Evolutionary conservation across 1,284 basidiomycete genomes (phyloP).

Genomic region (Cutaneotrichosporon cutaneum): DNA sequence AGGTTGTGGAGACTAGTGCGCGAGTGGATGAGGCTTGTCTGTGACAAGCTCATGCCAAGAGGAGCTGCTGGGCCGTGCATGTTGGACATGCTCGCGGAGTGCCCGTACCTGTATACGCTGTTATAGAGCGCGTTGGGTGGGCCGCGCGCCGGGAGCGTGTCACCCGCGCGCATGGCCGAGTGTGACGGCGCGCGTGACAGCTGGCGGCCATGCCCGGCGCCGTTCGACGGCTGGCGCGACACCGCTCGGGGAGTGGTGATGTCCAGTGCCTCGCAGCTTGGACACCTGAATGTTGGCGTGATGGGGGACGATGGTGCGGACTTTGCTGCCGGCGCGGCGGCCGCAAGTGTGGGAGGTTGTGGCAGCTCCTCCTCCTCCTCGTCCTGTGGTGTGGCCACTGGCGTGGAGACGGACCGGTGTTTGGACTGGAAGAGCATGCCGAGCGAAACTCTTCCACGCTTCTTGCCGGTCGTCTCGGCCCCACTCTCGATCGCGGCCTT

Average conservation of each 20-base stretch:
- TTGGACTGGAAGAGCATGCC: conserved; percentile 5
- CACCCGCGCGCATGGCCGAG: conserved; percentile 1
- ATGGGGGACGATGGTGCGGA: conserved; percentile 4
- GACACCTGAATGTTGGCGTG: conserved; percentile 10
- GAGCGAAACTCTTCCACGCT: conserved; percentile 3
- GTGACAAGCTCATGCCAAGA: conserved; percentile 14
- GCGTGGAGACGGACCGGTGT: conserved; percentile 3
- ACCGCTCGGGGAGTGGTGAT: conserved; percentile 5
- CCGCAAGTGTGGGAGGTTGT: neutral
- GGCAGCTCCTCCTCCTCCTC: neutral
- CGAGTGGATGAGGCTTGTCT: conserved; percentile 7
- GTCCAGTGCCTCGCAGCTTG: conserved; percentile 4
- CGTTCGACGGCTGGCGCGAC: conserved; percentile 1
- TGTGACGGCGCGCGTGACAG: conserved; percentile 8
- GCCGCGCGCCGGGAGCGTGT: conserved; percentile 1
- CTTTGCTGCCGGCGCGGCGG: neutral
- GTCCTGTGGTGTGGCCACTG: neutral
- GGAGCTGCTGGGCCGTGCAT: neutral
- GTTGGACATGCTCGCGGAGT: conserved; percentile 1
- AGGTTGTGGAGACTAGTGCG: neutral
- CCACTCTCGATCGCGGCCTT: neutral
- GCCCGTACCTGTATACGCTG: conserved; percentile 8
- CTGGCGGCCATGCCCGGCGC: neutral
- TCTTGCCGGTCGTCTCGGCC: neutral
- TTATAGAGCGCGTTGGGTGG: conserved; percentile 12